A percentile compares a stretch with the other conserved stretches of the same genome.
Conservation (phyloP, 2,329 filamentous ascomycete genomes). For the Pseudocercospora fijiensis region DNA sequence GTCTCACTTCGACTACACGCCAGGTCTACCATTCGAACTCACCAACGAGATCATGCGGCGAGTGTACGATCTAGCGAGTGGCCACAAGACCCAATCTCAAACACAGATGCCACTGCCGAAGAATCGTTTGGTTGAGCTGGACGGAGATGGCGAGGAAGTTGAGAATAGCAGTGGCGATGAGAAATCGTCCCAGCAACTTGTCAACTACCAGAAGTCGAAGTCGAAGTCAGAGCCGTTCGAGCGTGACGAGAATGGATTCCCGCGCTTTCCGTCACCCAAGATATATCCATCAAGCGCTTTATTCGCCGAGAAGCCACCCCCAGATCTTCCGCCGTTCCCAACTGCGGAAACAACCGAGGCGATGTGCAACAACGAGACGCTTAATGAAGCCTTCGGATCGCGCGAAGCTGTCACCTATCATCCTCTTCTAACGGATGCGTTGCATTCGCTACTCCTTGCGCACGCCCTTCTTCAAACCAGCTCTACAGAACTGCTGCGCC, state of each 20-base stretch:
- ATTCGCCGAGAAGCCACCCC: constrained; percentile 67
- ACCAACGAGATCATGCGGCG: constrained; percentile 59
- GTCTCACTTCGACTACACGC: constrained; percentile 74
- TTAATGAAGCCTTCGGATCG: constrained; percentile 42
- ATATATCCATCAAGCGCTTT: constrained; percentile 61
- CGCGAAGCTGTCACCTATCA: constrained; percentile 75
- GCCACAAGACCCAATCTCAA: constrained; percentile 33
- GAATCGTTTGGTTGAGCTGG: constrained; percentile 33
- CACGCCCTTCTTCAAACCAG: constrained; percentile 80
- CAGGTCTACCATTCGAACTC: constrained; percentile 62
- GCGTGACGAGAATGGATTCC: constrained; percentile 43
- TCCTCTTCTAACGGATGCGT: constrained; percentile 72
- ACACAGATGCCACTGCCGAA: constrained; percentile 30
- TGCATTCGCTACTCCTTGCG: constrained; percentile 74
- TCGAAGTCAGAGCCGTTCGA: constrained; percentile 34
- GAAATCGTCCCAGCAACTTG: constrained; percentile 43
- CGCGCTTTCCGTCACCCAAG: constrained; percentile 50
- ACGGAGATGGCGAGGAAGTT: constrained; percentile 27
- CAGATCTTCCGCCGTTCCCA: constrained; percentile 68
- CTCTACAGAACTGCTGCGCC: constrained; percentile 71
- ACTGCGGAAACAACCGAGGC: constrained; percentile 37
- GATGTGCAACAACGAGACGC: constrained; percentile 31
- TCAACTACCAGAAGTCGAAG: constrained; percentile 43
- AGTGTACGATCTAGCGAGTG: constrained; percentile 58
- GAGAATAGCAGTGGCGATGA: constrained; percentile 22